Evolutionary conservation across 2,329 filamentous ascomycete genomes (phyloP).

Genomic region (Ceratocystis albifundus): DNA sequence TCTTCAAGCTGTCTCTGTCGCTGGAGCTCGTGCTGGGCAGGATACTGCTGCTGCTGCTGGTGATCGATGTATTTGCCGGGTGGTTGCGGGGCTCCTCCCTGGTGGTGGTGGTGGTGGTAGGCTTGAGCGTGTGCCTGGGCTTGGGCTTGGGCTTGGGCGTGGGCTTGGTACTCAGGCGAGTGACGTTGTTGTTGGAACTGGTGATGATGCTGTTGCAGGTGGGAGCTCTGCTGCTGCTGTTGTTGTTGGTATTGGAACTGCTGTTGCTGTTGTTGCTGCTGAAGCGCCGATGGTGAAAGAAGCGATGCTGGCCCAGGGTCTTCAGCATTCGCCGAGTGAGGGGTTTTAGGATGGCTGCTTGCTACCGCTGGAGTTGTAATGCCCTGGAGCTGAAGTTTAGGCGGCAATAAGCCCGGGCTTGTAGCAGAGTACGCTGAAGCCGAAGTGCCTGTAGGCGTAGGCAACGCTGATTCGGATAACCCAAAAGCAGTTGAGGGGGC

Average conservation of each 20-base stretch:
- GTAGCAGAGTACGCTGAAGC: constrained; percentile 1
- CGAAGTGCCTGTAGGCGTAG: neutral
- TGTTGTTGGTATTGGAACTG: constrained; percentile 24
- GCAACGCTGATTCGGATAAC: neutral
- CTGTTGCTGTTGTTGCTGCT: constrained; percentile 24
- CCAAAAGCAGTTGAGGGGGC: neutral
- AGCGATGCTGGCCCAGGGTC: neutral
- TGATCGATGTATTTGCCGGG: constrained; percentile 13
- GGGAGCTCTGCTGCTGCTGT: constrained; percentile 27
- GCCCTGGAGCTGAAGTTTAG: constrained; percentile 4
- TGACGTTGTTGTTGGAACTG: constrained; percentile 25
- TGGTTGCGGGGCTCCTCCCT: constrained; percentile 11
- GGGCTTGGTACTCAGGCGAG: constrained; percentile 18
- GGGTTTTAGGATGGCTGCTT: constrained; percentile 21
- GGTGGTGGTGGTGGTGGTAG: constrained; percentile 15
- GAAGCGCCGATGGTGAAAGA: constrained; percentile 4
- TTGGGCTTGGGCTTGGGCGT: constrained; percentile 16
- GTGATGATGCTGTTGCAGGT: constrained; percentile 26
- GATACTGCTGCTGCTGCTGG: constrained; percentile 23
- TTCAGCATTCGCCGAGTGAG: constrained; percentile 1
- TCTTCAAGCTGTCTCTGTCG: constrained; percentile 24
- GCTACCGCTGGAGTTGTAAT: neutral
- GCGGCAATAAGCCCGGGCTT: constrained; percentile 23
- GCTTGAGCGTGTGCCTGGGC: constrained; percentile 12
- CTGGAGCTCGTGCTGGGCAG: constrained; percentile 27